A percentile compares a stretch with the other conserved stretches of the same genome.
Conservation (phyloP, 1,284 basidiomycete species). For the Chalciporus sp. region DNA sequence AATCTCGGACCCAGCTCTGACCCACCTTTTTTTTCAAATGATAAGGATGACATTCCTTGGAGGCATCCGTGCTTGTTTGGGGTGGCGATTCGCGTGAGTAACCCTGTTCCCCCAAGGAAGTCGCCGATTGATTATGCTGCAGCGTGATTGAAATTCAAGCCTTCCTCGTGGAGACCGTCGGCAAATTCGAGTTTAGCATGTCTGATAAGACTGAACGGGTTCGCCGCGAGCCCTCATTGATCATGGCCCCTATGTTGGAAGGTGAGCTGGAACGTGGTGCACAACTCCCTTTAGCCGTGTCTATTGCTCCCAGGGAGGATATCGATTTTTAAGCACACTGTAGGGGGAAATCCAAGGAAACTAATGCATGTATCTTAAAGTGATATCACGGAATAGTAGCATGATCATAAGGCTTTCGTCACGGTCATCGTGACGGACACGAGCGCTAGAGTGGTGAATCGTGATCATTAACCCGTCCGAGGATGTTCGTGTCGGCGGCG, state of each 20-base stretch:
- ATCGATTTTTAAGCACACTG: background rate
- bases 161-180: conserved; percentile 50
- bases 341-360: too few relatives aligned
- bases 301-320: conserved; percentile 38
- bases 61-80: conserved; percentile 16
- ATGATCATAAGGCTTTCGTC: too few relatives aligned
- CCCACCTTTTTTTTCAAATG: background rate
- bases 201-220: conserved; percentile 42
- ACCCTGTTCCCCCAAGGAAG: background rate
- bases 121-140: background rate
- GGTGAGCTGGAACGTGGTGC: conserved; percentile 46
- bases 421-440: too few relatives aligned
- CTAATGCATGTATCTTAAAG: too few relatives aligned
- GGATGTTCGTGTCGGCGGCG: too few relatives aligned
- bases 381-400: too few relatives aligned
- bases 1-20: background rate
- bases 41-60: conserved; percentile 46
- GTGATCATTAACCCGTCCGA: too few relatives aligned
- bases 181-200: conserved; percentile 49
- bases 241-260: conserved; percentile 51
- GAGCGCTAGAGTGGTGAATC: too few relatives aligned
- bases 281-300: conserved; percentile 52
- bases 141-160: conserved; percentile 52
- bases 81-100: conserved; percentile 35
- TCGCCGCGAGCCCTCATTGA: conserved; percentile 41